A percentile compares a stretch with the other conserved stretches of the same genome.
Evolutionary conservation across 345 rosid genomes (phyloP).

Genomic region (Eucalyptus urophylla): DNA sequence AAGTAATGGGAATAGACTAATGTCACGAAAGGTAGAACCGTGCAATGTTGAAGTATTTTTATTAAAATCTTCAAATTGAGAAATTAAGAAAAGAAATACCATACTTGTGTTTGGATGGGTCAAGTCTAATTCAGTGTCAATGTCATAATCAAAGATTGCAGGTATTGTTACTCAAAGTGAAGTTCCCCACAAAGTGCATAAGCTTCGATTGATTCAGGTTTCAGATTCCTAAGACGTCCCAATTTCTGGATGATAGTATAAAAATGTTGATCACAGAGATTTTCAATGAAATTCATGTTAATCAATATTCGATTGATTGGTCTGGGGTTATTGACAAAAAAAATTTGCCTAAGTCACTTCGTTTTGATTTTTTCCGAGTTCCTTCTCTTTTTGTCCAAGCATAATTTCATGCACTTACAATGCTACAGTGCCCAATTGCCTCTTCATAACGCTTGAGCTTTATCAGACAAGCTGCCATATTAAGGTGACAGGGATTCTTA

Average conservation of each 20-base stretch:
- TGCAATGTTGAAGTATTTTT: background rate
- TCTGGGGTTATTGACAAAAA: background rate
- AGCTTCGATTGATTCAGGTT: background rate
- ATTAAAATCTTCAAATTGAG: background rate
- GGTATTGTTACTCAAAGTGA: background rate
- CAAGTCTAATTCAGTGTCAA: background rate
- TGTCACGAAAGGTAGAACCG: background rate
- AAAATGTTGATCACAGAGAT: background rate
- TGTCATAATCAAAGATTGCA: background rate
- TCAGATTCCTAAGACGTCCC: background rate
- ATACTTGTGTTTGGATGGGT: background rate
- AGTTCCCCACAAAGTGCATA: background rate
- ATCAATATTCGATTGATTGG: too few relatives aligned
- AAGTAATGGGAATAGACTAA: background rate
- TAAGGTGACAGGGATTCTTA: slow-evolving; percentile 93
- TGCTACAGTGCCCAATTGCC: slow-evolving; percentile 79
- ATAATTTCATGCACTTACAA: slow-evolving; percentile 25
- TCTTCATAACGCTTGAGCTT: slow-evolving; percentile 75
- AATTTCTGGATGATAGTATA: background rate
- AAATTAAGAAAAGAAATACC: background rate
- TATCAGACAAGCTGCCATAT: slow-evolving; percentile 84
- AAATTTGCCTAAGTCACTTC: background rate
- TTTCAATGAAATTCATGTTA: background rate
- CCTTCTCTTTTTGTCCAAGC: background rate
- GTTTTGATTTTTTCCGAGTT: background rate